Conservation (phyloP, 306 rosid species). For the Arachis stenosperma region DNA sequence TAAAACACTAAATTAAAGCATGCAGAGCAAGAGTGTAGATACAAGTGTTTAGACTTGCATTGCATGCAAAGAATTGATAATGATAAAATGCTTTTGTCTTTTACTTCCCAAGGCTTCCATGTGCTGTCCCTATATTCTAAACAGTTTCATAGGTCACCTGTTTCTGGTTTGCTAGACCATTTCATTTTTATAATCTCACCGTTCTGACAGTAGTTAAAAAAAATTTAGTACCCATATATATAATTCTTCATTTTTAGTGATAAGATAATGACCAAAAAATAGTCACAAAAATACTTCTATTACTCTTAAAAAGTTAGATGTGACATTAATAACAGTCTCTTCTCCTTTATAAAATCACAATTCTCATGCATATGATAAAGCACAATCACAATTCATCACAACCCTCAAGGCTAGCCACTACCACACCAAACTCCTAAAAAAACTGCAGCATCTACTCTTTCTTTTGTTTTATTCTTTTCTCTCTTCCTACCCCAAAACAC, state of each 20-base stretch:
- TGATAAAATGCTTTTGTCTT: constrained; percentile 62
- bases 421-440: not conserved
- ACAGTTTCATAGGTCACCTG: constrained; percentile 61
- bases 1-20: not conserved
- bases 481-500: constrained; percentile 34
- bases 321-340: constrained; percentile 42
- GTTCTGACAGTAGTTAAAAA: constrained; percentile 48
- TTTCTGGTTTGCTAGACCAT: constrained; percentile 78
- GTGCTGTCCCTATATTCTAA: constrained; percentile 83
- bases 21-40: constrained; percentile 23
- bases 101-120: constrained; percentile 77
- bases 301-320: not conserved
- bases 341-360: constrained; percentile 55
- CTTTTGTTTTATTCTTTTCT: not conserved
- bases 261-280: too few species aligned
- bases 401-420: constrained; percentile 14
- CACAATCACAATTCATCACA: constrained; percentile 41
- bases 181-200: constrained; percentile 68
- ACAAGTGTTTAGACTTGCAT: constrained; percentile 44
- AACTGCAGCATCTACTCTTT: constrained; percentile 19
- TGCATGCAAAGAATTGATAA: constrained; percentile 46
- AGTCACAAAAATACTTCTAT: too few species aligned
- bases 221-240: not conserved
- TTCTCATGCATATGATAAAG: constrained; percentile 53
- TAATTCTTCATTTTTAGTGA: too few species aligned